Conservation (phyloP, 768 basidiomycete species). For the Pisolithus sp. region DNA sequence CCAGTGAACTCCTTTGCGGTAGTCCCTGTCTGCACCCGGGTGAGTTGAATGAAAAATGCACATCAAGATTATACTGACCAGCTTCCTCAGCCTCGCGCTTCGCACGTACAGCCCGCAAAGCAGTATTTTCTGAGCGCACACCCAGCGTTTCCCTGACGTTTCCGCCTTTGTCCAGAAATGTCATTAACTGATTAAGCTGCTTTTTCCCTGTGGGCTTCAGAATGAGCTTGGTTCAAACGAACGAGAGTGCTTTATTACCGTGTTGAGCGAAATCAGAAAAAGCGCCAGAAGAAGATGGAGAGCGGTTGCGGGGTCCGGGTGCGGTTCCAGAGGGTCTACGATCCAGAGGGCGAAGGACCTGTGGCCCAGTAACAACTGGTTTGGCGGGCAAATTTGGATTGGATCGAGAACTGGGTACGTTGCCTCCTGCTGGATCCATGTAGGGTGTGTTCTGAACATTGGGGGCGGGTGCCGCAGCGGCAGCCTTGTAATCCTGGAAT, state of each 20-base stretch:
- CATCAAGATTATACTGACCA: slow-evolving; percentile 37
- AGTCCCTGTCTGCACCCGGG: slow-evolving; percentile 66
- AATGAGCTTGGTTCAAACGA: neutral
- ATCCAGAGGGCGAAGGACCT: slow-evolving; percentile 69
- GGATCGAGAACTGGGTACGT: slow-evolving; percentile 35
- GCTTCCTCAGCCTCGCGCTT: slow-evolving; percentile 92
- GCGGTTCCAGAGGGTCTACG: slow-evolving; percentile 62
- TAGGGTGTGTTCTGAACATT: slow-evolving; percentile 26
- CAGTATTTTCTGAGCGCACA: slow-evolving; percentile 52
- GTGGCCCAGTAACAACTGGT: slow-evolving; percentile 61
- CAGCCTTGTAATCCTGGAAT: slow-evolving; percentile 60
- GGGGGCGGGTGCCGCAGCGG: slow-evolving; percentile 29
- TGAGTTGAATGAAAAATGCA: slow-evolving; percentile 3
- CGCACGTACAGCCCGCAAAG: slow-evolving; percentile 70
- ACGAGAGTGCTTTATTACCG: slow-evolving; percentile 34
- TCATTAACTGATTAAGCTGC: slow-evolving; percentile 80
- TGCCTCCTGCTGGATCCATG: slow-evolving; percentile 25
- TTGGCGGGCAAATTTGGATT: slow-evolving; percentile 41
- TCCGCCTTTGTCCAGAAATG: slow-evolving; percentile 74
- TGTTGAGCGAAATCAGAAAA: slow-evolving; percentile 87
- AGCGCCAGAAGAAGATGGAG: slow-evolving; percentile 74
- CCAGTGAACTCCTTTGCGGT: slow-evolving; percentile 85
- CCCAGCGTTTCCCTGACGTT: slow-evolving; percentile 55
- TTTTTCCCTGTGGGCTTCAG: slow-evolving; percentile 55
- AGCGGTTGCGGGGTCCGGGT: slow-evolving; percentile 54